Conservation (phyloP, 768 basidiomycete species). For the Hypsizygus marmoreus region DNA sequence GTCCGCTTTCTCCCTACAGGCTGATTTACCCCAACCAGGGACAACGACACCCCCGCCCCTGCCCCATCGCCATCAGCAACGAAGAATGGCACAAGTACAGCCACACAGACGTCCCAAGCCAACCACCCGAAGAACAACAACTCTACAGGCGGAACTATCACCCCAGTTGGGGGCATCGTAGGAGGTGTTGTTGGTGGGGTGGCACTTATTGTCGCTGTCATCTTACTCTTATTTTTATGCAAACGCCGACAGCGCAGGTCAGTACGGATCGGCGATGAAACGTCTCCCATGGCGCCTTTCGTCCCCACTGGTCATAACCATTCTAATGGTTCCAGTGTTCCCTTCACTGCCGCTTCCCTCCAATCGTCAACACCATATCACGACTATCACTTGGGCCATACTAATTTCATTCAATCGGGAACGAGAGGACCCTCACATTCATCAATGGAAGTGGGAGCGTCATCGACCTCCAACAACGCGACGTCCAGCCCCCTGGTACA, state of each 20-base stretch:
- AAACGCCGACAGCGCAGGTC: neutral
- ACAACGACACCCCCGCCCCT: conserved; percentile 4
- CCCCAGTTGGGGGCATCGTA: conserved; percentile 9
- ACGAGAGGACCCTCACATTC: too few species aligned
- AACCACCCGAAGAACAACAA: neutral
- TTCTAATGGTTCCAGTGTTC: too few species aligned
- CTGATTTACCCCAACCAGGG: neutral
- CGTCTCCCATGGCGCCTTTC: neutral
- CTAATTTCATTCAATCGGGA: too few species aligned
- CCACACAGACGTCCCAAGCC: neutral
- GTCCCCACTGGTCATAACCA: neutral
- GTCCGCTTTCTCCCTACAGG: conserved; percentile 5
- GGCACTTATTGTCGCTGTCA: conserved; percentile 1
- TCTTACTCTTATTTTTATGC: conserved; percentile 7
- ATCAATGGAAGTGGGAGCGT: neutral
- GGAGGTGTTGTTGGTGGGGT: conserved; percentile 14
- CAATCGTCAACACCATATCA: too few species aligned
- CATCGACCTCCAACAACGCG: neutral
- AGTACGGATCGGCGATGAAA: neutral
- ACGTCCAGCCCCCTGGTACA: neutral
- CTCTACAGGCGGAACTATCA: neutral
- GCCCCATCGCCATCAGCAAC: neutral
- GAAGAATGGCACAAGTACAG: neutral
- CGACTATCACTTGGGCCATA: too few species aligned
- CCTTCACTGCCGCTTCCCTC: too few species aligned